These are phyloP conservation scores for Cladorrhinum sp. DNA, from an alignment of 2,329 filamentous ascomycete species.

Conservation along the genomic window DNA sequence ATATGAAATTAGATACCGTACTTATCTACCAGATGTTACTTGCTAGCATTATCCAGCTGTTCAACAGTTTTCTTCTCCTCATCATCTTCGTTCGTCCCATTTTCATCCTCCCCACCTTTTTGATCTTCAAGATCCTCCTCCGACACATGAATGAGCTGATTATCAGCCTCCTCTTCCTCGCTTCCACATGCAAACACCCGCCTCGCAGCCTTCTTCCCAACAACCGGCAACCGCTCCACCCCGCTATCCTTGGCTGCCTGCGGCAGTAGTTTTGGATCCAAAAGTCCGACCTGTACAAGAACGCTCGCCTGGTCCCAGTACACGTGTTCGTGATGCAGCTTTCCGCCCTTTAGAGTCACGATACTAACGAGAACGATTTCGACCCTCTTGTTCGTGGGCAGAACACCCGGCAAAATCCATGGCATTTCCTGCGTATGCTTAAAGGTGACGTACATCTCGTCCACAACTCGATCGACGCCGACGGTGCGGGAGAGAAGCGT, in stretches of 20 bases:
- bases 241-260: slow-evolving; percentile 35
- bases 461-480: slow-evolving; percentile 61
- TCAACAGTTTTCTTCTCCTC: no score
- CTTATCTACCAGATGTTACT: not conserved
- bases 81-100: no score
- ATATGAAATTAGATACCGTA: no score
- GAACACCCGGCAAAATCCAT: slow-evolving; percentile 60
- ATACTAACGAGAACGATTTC: slow-evolving; percentile 58
- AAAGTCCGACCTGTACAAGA: slow-evolving; percentile 55
- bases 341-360: slow-evolving; percentile 57
- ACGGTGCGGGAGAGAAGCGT: slow-evolving; percentile 64
- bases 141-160: slow-evolving; percentile 34
- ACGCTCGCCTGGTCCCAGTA: slow-evolving; percentile 63
- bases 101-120: no score
- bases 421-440: slow-evolving; percentile 56
- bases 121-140: no score
- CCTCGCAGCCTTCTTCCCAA: slow-evolving; percentile 40
- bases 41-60: not conserved
- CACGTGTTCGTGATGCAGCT: slow-evolving; percentile 61
- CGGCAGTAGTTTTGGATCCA: slow-evolving; percentile 43
- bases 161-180: slow-evolving; percentile 43
- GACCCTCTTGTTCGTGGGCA: slow-evolving; percentile 50
- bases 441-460: slow-evolving; percentile 59
- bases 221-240: slow-evolving; percentile 38
- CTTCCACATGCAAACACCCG: slow-evolving; percentile 35